phyloP scores from a whole-genome alignment of 139 green algal genomes.

The Chlorella ohadii region DNA sequence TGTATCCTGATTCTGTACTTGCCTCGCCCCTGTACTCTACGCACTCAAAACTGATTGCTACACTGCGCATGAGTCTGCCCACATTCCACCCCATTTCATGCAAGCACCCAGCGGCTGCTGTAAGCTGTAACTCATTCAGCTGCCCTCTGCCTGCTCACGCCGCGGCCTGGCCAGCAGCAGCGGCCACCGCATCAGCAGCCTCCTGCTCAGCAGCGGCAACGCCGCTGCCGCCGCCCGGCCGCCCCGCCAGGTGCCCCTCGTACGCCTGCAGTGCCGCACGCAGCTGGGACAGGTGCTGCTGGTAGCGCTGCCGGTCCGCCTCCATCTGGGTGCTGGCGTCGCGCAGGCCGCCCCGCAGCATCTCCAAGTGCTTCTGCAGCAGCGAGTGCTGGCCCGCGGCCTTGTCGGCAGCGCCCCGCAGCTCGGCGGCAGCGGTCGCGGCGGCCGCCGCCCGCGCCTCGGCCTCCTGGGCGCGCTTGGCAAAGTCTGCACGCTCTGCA shows the following conservation, averaged over 20 bases:
- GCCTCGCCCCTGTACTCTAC: too few species aligned
- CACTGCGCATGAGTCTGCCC: too few species aligned
- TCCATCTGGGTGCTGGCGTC: conserved; percentile 4
- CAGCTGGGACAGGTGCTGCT: conserved; percentile 1
- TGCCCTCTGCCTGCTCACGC: too few species aligned
- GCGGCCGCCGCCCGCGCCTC: not conserved
- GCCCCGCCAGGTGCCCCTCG: not conserved
- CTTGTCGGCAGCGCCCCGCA: not conserved
- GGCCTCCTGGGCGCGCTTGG: not conserved
- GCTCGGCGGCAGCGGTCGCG: not conserved
- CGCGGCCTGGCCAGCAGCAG: too few species aligned
- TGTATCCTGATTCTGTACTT: too few species aligned
- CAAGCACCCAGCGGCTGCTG: too few species aligned
- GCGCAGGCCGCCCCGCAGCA: not conserved
- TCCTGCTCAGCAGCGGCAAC: not conserved
- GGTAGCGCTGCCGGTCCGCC: conserved; percentile 15
- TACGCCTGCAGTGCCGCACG: not conserved
- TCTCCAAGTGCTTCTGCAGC: conserved; percentile 32
- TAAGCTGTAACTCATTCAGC: too few species aligned
- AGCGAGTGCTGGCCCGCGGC: not conserved
- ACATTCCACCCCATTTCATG: too few species aligned
- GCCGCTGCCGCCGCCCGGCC: too few species aligned
- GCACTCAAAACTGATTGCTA: too few species aligned
- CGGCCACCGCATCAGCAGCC: not conserved
- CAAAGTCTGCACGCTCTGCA: not conserved